Evolutionary conservation across 768 basidiomycete species (phyloP).

Genomic region (Saitozyma podzolica): DNA sequence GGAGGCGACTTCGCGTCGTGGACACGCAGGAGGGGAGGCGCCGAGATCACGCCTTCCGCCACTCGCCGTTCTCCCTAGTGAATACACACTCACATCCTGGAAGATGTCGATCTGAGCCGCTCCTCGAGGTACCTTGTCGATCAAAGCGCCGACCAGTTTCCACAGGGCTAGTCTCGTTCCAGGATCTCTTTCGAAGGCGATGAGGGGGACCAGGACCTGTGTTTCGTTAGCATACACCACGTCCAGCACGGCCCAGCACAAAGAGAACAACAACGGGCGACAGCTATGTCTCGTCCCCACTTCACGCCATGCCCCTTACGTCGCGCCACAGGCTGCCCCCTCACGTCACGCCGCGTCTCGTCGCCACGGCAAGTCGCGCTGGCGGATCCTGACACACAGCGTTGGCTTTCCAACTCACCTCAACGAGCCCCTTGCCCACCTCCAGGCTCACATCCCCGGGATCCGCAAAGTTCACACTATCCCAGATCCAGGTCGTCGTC

Average conservation of each 20-base stretch:
- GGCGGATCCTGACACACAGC: too few relatives aligned
- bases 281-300: too few relatives aligned
- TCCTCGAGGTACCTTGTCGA: conserved; percentile 4
- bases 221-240: not conserved
- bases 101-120: conserved; percentile 25
- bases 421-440: conserved; percentile 25
- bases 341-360: too few relatives aligned
- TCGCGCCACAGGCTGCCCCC: too few relatives aligned
- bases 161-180: conserved; percentile 22
- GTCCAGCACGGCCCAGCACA: not conserved
- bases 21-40: not conserved
- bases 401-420: conserved; percentile 18
- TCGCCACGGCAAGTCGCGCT: too few relatives aligned
- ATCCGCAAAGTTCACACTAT: conserved; percentile 6
- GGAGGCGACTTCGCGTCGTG: too few relatives aligned
- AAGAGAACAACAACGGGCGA: too few relatives aligned
- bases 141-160: conserved; percentile 28
- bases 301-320: too few relatives aligned
- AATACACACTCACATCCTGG: conserved; percentile 22
- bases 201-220: conserved; percentile 32
- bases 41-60: not conserved
- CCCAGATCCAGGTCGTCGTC: not conserved
- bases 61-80: too few relatives aligned
- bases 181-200: conserved; percentile 19
- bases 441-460: conserved; percentile 6